Evolutionary conservation across 768 basidiomycete species (phyloP), one percentile per base, ranked within the genome.

Genomic region (Lanmaoa pseudosensibilis): DNA sequence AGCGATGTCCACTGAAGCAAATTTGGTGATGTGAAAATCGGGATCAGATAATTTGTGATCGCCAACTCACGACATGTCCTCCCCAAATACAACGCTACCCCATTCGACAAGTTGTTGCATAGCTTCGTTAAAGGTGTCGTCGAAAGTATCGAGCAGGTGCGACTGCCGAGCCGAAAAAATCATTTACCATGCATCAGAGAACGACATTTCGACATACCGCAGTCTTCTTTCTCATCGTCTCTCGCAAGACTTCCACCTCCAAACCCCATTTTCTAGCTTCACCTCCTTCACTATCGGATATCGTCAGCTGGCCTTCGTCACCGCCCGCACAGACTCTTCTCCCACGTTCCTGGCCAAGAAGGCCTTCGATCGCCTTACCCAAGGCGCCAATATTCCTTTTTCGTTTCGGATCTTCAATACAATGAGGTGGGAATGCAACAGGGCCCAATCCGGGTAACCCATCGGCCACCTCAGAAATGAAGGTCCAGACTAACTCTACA

Each of bases 231-330:
- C 77, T 84, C 80, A 88, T 80, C 33, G 65, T 71, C 27, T 85
- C 80, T 54, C 80, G 78, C 60, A 94, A 69, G 13, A 71, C 74
- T 44, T 79, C 78, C n/a, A 88, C 67, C 54, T 85, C 81, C 27
- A 86, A 60, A 46, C 92, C 92, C 87, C 88, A 93, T 65, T 77
- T 82, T 67, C 79, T 80, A n/a, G 89, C 91, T 62, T 90, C 86
- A 57, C 84, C 83, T 12, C 83, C 85, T 52, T 85, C 81, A 55
- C 73, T 68, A 45, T 82, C 83, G 18, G 71, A 66, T 60, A 61
- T 43, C 27, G 57, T 58, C 50, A 46, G 25, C 48, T 54, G 66
- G 45, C 27, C 57, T 54, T 61, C 61, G 46, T 71, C 73, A 34
- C 79, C 80, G 38, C 85, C 83, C 38, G 75, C 76, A 69, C 92